phyloP scores from a whole-genome alignment of 148 eudicot genomes.

The Fagopyrum esculentum region DNA sequence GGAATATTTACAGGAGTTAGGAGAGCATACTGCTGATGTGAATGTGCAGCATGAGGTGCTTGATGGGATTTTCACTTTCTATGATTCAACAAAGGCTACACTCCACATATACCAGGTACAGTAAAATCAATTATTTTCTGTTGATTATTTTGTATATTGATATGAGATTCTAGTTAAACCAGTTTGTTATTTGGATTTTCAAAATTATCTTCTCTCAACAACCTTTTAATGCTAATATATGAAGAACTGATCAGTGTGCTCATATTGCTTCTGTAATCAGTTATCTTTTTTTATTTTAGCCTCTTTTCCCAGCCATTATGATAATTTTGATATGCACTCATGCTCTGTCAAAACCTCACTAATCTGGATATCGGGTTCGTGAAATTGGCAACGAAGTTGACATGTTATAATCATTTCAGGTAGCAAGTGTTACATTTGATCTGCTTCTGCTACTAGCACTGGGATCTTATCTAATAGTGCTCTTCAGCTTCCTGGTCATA shows the following conservation, averaged over 20 bases:
- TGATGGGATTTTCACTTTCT: constrained; percentile 75
- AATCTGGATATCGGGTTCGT: background rate
- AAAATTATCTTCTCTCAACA: background rate
- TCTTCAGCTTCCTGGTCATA: constrained; percentile 88
- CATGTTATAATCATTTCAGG: constrained; percentile 43
- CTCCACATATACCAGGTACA: constrained; percentile 77
- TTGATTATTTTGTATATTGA: background rate
- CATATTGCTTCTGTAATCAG: background rate
- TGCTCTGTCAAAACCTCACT: too few relatives aligned
- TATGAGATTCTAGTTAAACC: background rate
- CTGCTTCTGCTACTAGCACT: constrained; percentile 79
- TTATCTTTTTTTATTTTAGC: too few relatives aligned
- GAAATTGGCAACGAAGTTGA: background rate
- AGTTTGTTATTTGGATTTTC: background rate
- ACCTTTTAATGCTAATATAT: background rate
- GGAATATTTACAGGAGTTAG: constrained; percentile 47
- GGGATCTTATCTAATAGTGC: constrained; percentile 86
- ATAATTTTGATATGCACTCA: background rate
- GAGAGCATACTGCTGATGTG: constrained; percentile 70
- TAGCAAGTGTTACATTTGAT: constrained; percentile 92
- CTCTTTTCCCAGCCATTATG: too few relatives aligned
- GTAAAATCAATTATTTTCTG: constrained; percentile 3
- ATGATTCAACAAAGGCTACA: constrained; percentile 63
- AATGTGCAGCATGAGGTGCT: constrained; percentile 66
- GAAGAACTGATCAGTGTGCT: background rate